A percentile compares a stretch with the other conserved stretches of the same genome.
Conservation (phyloP, 352 stramenopile species). For the Phytophthora agathidicida region DNA sequence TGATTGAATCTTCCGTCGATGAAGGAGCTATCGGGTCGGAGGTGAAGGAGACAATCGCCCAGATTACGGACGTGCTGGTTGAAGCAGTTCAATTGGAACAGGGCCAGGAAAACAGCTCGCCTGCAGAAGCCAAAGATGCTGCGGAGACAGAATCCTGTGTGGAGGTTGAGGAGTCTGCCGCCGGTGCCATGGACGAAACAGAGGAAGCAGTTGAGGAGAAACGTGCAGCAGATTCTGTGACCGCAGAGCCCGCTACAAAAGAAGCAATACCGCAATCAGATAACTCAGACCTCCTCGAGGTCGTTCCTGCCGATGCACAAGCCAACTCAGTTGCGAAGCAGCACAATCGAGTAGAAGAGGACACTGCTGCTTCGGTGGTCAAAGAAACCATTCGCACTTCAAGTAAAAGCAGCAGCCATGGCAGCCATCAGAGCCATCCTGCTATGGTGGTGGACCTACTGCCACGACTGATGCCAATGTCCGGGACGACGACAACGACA, state of each 20-base stretch:
- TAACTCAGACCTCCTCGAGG: not conserved
- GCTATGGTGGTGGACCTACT: conserved; percentile 2
- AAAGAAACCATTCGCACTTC: not conserved
- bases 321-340: no score
- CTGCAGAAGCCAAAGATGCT: not conserved
- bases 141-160: not conserved
- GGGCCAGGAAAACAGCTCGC: not conserved
- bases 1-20: not conserved
- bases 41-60: conserved; percentile 4
- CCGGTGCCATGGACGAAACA: not conserved
- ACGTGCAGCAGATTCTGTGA: not conserved
- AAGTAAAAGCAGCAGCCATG: conserved; percentile 9
- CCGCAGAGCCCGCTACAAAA: not conserved
- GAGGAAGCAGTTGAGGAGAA: conserved; percentile 1
- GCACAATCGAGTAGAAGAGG: conserved; percentile 1
- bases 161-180: not conserved
- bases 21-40: not conserved
- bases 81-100: conserved; percentile 10
- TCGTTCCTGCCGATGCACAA: not conserved
- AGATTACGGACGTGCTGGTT: conserved; percentile 15
- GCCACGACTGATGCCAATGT: conserved; percentile 1
- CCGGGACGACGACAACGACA: conserved; percentile 7
- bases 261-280: not conserved
- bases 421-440: not conserved
- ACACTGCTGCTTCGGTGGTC: not conserved